phyloP scores from a whole-genome alignment of 2,329 filamentous ascomycete genomes.

The Colletotrichum gloeosporioides region DNA sequence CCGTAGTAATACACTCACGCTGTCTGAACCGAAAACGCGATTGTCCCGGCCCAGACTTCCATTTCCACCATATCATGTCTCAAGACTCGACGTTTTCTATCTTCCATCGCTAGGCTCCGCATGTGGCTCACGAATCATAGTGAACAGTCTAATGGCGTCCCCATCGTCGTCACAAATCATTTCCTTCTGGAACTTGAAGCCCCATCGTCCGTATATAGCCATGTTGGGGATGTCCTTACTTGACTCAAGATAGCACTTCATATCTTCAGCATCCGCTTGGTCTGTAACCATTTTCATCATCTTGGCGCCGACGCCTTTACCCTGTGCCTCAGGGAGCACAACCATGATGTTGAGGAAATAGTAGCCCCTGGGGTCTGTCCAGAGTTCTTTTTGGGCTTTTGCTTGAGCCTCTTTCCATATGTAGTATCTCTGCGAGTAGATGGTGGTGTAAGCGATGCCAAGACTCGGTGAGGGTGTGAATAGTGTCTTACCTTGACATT shows the following conservation, averaged over 20 bases:
- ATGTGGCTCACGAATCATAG: constrained; percentile 50
- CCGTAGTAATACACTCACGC: no score
- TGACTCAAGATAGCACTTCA: constrained; percentile 74
- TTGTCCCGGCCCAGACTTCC: no score
- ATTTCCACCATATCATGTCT: no score
- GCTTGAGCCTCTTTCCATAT: constrained; percentile 75
- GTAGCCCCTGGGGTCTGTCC: constrained; percentile 71
- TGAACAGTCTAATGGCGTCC: constrained; percentile 56
- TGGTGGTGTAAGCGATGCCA: fast-evolving
- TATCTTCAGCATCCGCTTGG: constrained; percentile 67
- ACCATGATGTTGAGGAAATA: constrained; percentile 81
- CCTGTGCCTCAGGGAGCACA: constrained; percentile 68
- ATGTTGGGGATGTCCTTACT: constrained; percentile 72
- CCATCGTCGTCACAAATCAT: constrained; percentile 71
- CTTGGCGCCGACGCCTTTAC: constrained; percentile 68
- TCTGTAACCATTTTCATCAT: constrained; percentile 69
- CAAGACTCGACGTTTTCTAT: background rate
- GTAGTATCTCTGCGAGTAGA: constrained; percentile 60
- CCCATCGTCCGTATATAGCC: constrained; percentile 73
- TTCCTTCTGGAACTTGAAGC: constrained; percentile 68
- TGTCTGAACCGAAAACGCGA: no score
- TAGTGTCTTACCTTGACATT: constrained; percentile 55
- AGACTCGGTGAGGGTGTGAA: background rate
- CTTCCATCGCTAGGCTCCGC: constrained; percentile 1
- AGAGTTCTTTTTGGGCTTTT: constrained; percentile 64